Conservation (phyloP, 1,284 basidiomycete genomes). For the Pyrrhoderma noxium region DNA sequence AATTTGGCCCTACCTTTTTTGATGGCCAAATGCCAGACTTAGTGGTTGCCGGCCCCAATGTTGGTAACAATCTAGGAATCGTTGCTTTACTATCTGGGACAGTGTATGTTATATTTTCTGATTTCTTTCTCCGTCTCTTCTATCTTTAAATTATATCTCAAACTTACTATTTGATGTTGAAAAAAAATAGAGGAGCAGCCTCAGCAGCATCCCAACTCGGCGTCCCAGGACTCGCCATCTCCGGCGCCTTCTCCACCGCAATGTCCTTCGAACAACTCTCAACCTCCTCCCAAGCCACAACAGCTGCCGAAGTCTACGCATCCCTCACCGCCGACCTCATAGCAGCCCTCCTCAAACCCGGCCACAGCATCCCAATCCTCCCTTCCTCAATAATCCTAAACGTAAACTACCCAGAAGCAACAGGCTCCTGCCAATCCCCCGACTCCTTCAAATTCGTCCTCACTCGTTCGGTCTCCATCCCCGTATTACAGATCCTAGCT, state of each 20-base stretch:
- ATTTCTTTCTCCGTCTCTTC: no score
- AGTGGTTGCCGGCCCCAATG: constrained; percentile 44
- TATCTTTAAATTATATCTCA: no score
- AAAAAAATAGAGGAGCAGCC: constrained; percentile 39
- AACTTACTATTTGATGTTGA: no score
- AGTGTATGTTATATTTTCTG: constrained; percentile 31
- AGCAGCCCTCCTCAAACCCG: constrained; percentile 29
- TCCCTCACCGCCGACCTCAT: constrained; percentile 36
- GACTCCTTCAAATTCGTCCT: constrained; percentile 35
- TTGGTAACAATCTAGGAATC: constrained; percentile 32
- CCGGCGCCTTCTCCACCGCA: constrained; percentile 33
- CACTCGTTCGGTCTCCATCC: constrained; percentile 1
- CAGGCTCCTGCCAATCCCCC: constrained; percentile 30
- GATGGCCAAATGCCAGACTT: constrained; percentile 36
- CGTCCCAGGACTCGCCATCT: constrained; percentile 44
- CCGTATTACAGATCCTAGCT: constrained; percentile 12
- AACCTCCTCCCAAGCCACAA: constrained; percentile 28
- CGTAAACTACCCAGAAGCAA: constrained; percentile 42
- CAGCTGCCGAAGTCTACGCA: constrained; percentile 37
- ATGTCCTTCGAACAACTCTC: constrained; percentile 41
- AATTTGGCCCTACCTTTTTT: constrained; percentile 38
- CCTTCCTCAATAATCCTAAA: constrained; percentile 37
- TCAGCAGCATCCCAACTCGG: constrained; percentile 39
- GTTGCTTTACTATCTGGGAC: constrained; percentile 36
- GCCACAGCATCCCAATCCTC: constrained; percentile 28